Base-by-base conservation (phyloP, 306 rosid genomes). In the Corylus avellana region DNA sequence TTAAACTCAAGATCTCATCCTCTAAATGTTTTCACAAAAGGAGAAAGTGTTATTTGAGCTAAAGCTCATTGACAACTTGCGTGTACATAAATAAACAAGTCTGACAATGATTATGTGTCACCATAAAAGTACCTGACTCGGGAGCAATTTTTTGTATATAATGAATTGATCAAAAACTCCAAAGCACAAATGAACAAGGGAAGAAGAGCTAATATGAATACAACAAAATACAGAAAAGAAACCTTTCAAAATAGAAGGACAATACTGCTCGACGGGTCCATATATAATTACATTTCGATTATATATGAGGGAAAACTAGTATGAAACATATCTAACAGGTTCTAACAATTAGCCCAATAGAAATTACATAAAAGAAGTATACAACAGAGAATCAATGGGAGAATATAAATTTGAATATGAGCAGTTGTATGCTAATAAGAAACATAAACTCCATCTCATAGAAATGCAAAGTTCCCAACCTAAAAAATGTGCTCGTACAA, bases 371-470 rank as follows among this genome's bases (percentile, higher is more conserved):
- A 64, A 14, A 7, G 22, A 35, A 64, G 70, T 64, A 64, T 25
- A 32, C 44, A 20, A 18, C 12, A 42, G 51, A 17, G 16, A 50
- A n/a, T 7, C 42, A 32, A 44, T 25, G 37, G 22, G 51, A 56
- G 4, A 39, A 67, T 37, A 74, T 68, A 50, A 39, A 57, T 20
- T 61, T 51, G 63, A 20, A 83, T 29, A 49, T 66, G 14, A 57
- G 29, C 57, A 71, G 46, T 54, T 25, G 71, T 8, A 70, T 50
- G 66, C 56, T 42, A 62, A 75, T 48, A 32, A 75, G 75, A 75
- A 47, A 62, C 16, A 70, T 54, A 54, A 55, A 39, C 73, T 75
- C 80, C 16, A 35, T 49, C 22, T 10, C 64, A 37, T 35, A 42
- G 49, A 70, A 49, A 82, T 62, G 17, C 49, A 48, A 48, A 64